These are phyloP conservation scores for Typha latifolia DNA, from an alignment of 176 grass and related monocot genomes.

Conservation along the genomic window DNA sequence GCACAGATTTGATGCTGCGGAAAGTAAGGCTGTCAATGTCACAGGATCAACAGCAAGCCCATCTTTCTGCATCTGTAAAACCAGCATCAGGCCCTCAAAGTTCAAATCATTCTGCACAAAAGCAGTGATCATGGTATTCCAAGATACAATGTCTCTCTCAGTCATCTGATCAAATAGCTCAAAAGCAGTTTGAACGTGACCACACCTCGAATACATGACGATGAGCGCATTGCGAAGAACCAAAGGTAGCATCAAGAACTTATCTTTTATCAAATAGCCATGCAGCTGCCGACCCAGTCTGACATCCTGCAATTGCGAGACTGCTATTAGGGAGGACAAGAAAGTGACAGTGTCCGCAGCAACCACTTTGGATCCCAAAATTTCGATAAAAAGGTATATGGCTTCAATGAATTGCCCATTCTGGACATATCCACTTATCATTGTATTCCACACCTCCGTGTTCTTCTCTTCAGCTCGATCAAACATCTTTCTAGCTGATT, in stretches of 20 bases:
- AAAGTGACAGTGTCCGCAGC: constrained; percentile 60
- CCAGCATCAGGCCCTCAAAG: constrained; percentile 59
- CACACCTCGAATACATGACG: constrained; percentile 79
- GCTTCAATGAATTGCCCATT: constrained; percentile 52
- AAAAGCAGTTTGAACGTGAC: constrained; percentile 49
- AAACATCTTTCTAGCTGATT: constrained; percentile 46
- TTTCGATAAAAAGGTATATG: constrained; percentile 42
- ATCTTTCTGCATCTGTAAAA: constrained; percentile 75
- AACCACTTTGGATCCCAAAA: constrained; percentile 40
- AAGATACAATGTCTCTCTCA: constrained; percentile 79
- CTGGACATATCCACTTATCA: constrained; percentile 74
- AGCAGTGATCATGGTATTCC: constrained; percentile 89
- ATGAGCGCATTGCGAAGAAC: constrained; percentile 70
- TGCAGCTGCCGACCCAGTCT: constrained; percentile 68
- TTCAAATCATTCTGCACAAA: constrained; percentile 89
- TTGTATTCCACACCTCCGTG: constrained; percentile 89
- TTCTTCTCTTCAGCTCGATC: constrained; percentile 48
- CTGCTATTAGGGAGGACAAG: constrained; percentile 53
- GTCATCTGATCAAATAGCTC: constrained; percentile 56
- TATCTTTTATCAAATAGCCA: constrained; percentile 57
- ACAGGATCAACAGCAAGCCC: constrained; percentile 58
- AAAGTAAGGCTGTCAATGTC: constrained; percentile 60
- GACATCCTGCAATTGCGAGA: constrained; percentile 67
- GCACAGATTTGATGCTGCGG: constrained; percentile 71
- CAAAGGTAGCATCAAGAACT: constrained; percentile 29